These are phyloP conservation scores for Anthoceros angustus DNA, from an alignment of 225 moss, liverwort and hornwort genomes.

Conservation along the genomic window DNA sequence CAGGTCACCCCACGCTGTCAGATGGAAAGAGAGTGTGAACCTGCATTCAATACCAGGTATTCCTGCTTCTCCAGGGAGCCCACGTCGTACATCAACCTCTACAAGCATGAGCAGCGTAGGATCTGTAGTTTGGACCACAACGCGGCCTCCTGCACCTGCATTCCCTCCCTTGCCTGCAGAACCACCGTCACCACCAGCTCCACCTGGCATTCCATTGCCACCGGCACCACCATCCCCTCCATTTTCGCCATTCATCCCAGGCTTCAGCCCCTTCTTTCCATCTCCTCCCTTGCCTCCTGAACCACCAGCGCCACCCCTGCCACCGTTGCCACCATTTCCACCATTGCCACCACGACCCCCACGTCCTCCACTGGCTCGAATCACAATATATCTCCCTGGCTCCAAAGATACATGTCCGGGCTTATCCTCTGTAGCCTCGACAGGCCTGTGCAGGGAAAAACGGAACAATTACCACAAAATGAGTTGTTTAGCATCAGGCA, in stretches of 20 bases:
- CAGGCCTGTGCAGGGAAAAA: not conserved
- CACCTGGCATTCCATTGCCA: slow-evolving; percentile 22
- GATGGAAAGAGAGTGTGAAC: slow-evolving; percentile 2
- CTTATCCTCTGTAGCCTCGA: slow-evolving; percentile 14
- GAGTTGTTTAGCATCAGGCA: too few relatives aligned
- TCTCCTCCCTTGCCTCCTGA: slow-evolving; percentile 24
- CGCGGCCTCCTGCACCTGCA: slow-evolving; percentile 27
- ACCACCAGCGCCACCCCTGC: slow-evolving; percentile 25
- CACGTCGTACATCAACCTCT: slow-evolving; percentile 22
- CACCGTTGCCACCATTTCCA: slow-evolving; percentile 24
- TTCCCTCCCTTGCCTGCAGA: slow-evolving; percentile 28
- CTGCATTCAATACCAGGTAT: slow-evolving; percentile 17
- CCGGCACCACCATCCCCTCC: slow-evolving; percentile 28
- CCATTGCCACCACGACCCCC: slow-evolving; percentile 31
- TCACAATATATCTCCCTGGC: slow-evolving; percentile 16
- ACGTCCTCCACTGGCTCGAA: slow-evolving; percentile 24
- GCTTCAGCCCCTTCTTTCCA: slow-evolving; percentile 29
- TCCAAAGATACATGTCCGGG: slow-evolving; percentile 11
- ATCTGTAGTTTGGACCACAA: slow-evolving; percentile 24
- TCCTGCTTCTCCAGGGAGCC: slow-evolving; percentile 21
- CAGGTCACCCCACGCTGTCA: not conserved
- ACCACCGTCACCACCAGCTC: slow-evolving; percentile 18
- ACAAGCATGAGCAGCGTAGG: slow-evolving; percentile 28
- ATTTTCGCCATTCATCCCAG: slow-evolving; percentile 27
- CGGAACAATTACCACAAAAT: not conserved